Evolutionary conservation across 2,329 filamentous ascomycete species (phyloP).

Genomic region (Fusarium neocosmosporiellum): DNA sequence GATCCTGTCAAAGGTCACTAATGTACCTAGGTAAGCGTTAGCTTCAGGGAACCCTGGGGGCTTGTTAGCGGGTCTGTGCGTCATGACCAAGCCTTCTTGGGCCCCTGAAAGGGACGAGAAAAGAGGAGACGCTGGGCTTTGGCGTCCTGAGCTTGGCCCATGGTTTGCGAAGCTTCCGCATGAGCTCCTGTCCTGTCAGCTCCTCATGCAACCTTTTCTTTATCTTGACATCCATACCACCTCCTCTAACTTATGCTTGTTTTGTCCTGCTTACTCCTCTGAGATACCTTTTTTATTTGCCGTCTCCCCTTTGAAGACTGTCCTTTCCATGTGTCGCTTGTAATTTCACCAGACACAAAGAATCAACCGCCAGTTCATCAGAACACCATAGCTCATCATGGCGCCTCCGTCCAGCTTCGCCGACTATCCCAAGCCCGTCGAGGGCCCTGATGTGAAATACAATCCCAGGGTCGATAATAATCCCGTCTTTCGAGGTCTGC

Average conservation of each 20-base stretch:
- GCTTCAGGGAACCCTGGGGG: background rate
- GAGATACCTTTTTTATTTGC: background rate
- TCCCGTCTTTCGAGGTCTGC: slow-evolving; percentile 74
- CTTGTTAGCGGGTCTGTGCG: background rate
- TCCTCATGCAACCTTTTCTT: background rate
- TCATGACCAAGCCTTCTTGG: background rate
- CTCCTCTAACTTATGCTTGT: background rate
- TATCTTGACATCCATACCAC: background rate
- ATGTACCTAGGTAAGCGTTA: background rate
- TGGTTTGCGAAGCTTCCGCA: background rate
- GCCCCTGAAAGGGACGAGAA: background rate
- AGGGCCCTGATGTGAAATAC: slow-evolving; percentile 52
- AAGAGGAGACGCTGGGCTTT: background rate
- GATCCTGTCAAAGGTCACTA: background rate
- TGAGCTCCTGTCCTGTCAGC: background rate
- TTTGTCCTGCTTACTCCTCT: background rate
- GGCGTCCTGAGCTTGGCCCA: background rate
- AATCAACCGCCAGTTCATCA: background rate
- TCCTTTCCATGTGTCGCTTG: background rate
- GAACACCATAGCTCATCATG: slow-evolving; percentile 34
- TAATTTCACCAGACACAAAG: background rate
- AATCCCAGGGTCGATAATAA: slow-evolving; percentile 64
- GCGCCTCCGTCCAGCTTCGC: slow-evolving; percentile 49
- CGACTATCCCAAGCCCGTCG: slow-evolving; percentile 55
- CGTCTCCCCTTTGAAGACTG: background rate